Evolutionary conservation across 78 protist species (phyloP), one percentile per base, ranked within the genome.

Genomic region (Dictyostelium brefeldianum): DNA sequence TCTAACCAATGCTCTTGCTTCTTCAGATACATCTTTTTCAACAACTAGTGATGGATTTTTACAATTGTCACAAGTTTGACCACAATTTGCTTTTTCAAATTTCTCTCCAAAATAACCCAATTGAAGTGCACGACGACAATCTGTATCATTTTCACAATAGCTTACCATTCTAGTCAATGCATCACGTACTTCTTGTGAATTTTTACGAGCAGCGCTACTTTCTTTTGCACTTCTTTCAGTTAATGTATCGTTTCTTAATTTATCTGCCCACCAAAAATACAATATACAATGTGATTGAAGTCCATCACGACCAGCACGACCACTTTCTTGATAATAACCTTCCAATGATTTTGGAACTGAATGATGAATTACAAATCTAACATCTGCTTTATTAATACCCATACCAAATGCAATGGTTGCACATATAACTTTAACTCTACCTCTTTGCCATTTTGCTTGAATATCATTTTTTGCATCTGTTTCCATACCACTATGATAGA

Each of bases 401-500:
- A 99, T 97, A 51, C 99, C 99, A 77, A 99, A 99, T 4, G 99
- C 99, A 47, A 99, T 96, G 25, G 99, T 99, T 27, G 99, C 99
- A 22, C 81, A 70, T 25, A 99, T 91, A 64, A 99, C 96, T 46
- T 85, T 74, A 20, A 89, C 9, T 25, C 75, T n/a, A 31, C 95
- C 98, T 8, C 46, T 43, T 80, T 64, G 59, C 99, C 99, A 99
- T 5, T 5, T 54, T 10, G 14, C 67, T 75, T 98, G 99, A 31
- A 70, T 75, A 5, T 9, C 11, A 7, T n/a, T 18, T 17, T 99
- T 95, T 4, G 75, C 95, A 31, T 57, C 67, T 4, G 50, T 15
- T n/a, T 50, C 36, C 82, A 97, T 47, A n/a, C 95, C 94, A 5
- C 95, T 97, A 80, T 99, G 99, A 92, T 99, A 99, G 29, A 5